Evolutionary conservation across 345 rosid genomes (phyloP).

Genomic region (Rhodamnia rubescens): DNA sequence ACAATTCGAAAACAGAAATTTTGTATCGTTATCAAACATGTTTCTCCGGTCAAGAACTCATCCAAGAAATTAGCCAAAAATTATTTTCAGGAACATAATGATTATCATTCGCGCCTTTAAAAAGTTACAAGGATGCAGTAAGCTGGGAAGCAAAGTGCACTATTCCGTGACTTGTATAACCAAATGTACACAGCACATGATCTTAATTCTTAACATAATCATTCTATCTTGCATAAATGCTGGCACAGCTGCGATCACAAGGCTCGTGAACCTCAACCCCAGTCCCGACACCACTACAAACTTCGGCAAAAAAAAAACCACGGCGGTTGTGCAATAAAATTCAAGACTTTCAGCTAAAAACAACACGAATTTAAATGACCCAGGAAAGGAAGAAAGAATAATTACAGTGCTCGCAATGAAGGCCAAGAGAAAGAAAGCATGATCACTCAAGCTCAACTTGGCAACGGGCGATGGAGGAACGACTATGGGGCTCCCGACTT

Average conservation of each 20-base stretch:
- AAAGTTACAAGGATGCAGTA: background rate
- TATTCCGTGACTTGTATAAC: background rate
- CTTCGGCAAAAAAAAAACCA: background rate
- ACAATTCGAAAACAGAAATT: too few relatives aligned
- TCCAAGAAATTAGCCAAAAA: too few relatives aligned
- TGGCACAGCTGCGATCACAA: background rate
- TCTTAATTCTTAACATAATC: background rate
- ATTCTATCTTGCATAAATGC: background rate
- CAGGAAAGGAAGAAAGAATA: background rate
- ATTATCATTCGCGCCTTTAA: too few relatives aligned
- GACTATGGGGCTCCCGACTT: slow-evolving; percentile 28
- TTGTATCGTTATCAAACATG: too few relatives aligned
- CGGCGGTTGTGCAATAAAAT: background rate
- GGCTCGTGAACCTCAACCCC: background rate
- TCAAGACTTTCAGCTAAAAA: background rate
- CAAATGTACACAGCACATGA: background rate
- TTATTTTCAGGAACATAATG: too few relatives aligned
- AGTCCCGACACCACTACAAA: background rate
- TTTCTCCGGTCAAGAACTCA: too few relatives aligned
- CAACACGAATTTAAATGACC: background rate
- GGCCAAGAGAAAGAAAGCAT: slow-evolving; percentile 61
- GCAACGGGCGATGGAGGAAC: slow-evolving; percentile 31
- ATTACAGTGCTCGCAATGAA: slow-evolving; percentile 78
- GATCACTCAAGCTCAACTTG: slow-evolving; percentile 48
- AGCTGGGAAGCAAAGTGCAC: background rate